A percentile compares a stretch with the other conserved stretches of the same genome.
phyloP scores from a whole-genome alignment of 495 filamentous ascomycete genomes.

The Venustampulla echinocandica region DNA sequence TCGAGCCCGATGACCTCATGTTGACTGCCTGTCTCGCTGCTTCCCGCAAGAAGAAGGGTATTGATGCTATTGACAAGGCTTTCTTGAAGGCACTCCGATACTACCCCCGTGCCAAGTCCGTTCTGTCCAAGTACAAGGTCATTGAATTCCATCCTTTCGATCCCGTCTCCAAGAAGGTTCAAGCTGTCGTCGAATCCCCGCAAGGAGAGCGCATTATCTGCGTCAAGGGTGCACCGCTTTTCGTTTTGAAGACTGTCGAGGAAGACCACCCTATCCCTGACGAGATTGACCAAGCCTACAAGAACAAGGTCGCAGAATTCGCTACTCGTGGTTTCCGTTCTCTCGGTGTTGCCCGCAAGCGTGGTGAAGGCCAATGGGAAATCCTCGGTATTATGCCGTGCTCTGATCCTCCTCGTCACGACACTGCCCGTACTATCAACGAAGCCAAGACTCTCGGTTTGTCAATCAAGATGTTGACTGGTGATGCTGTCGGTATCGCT shows the following conservation, averaged over 20 bases:
- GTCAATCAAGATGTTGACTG: constrained; percentile 93
- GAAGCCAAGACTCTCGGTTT: constrained; percentile 84
- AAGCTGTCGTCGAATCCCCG: constrained; percentile 70
- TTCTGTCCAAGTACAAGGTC: constrained; percentile 67
- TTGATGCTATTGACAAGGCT: constrained; percentile 91
- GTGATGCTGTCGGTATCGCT: constrained; percentile 89
- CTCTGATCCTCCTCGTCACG: constrained; percentile 83
- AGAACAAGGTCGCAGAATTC: constrained; percentile 84
- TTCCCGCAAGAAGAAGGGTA: constrained; percentile 88
- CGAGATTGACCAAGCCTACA: constrained; percentile 68
- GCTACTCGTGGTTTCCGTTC: constrained; percentile 87
- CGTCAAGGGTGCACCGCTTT: constrained; percentile 84
- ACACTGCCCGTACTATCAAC: constrained; percentile 81
- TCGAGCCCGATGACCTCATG: constrained; percentile 79
- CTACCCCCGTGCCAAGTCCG: constrained; percentile 70
- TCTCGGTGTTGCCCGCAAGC: constrained; percentile 83
- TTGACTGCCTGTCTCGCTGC: constrained; percentile 84
- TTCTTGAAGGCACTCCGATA: constrained; percentile 75
- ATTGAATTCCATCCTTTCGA: constrained; percentile 84
- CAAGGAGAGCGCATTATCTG: constrained; percentile 75
- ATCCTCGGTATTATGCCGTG: constrained; percentile 93
- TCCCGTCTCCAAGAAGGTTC: constrained; percentile 89
- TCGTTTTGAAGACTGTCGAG: constrained; percentile 74
- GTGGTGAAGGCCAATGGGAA: constrained; percentile 68
- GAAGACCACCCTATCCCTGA: constrained; percentile 69